These are phyloP conservation scores for Farysia itapuensis DNA, from an alignment of 1,284 basidiomycete species.

Conservation along the genomic window DNA sequence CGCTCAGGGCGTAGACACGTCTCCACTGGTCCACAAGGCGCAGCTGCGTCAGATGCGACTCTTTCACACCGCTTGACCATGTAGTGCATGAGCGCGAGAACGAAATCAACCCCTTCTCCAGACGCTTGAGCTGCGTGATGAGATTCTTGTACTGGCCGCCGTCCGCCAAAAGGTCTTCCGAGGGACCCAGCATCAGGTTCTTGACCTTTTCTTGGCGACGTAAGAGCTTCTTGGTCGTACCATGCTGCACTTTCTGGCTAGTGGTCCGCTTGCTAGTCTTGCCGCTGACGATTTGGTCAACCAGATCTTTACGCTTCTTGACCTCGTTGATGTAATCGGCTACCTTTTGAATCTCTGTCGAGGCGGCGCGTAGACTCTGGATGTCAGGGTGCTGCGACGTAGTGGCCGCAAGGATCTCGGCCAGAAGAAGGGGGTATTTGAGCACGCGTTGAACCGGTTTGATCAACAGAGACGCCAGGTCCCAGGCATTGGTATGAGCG, in stretches of 20 bases:
- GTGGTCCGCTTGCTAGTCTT: constrained; percentile 21
- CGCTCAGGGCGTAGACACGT: constrained; percentile 32
- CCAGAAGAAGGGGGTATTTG: constrained; percentile 85
- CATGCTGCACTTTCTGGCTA: constrained; percentile 33
- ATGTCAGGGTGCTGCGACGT: constrained; percentile 76
- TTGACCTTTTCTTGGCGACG: constrained; percentile 44
- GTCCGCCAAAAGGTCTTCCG: constrained; percentile 25
- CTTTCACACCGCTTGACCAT: constrained; percentile 36
- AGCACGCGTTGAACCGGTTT: constrained; percentile 62
- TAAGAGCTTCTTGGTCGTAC: constrained; percentile 37
- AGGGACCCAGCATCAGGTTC: constrained; percentile 16
- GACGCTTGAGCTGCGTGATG: constrained; percentile 21
- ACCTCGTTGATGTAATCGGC: constrained; percentile 85
- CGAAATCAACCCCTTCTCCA: constrained; percentile 21
- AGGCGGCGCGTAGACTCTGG: constrained; percentile 69
- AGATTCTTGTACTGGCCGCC: constrained; percentile 34
- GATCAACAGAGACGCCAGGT: constrained; percentile 85
- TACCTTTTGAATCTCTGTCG: constrained; percentile 72
- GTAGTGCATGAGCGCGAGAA: constrained; percentile 30
- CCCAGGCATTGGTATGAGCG: constrained; percentile 77
- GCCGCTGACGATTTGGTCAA: constrained; percentile 50
- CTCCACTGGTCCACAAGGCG: constrained; percentile 38
- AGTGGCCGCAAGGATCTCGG: constrained; percentile 70
- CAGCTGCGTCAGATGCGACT: constrained; percentile 31
- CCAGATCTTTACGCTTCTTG: constrained; percentile 77